A percentile compares a stretch with the other conserved stretches of the same genome.
Evolutionary conservation across 75 land plant genomes (phyloP).

Genomic region (Pinus tabuliformis): DNA sequence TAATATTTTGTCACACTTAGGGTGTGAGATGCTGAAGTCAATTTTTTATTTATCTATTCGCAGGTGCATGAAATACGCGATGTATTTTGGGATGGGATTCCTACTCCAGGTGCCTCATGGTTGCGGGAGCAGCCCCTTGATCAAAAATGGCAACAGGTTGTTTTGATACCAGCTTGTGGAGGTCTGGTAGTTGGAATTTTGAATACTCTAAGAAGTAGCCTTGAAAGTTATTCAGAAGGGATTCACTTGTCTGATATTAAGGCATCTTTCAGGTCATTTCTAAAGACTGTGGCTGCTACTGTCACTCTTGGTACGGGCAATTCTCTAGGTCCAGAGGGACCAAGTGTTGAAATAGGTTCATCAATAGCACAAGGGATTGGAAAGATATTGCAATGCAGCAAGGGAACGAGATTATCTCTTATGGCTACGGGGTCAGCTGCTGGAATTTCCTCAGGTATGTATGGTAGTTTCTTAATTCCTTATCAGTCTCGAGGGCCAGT

Average conservation of each 20-base stretch:
- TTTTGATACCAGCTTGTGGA: conserved; percentile 35
- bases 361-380: conserved; percentile 41
- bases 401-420: conserved; percentile 32
- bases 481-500: too few species aligned
- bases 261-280: conserved; percentile 22
- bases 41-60: not conserved
- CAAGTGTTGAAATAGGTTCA: conserved; percentile 47
- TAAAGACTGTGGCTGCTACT: conserved; percentile 36
- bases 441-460: conserved; percentile 45
- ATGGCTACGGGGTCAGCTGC: conserved; percentile 50
- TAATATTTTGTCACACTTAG: not conserved
- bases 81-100: conserved; percentile 35
- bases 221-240: conserved; percentile 12
- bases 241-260: conserved; percentile 18
- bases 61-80: conserved; percentile 46
- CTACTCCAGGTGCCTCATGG: conserved; percentile 34
- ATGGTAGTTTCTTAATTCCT: not conserved
- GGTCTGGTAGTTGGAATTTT: conserved; percentile 67
- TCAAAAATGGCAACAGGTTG: conserved; percentile 27
- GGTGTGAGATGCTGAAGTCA: not conserved
- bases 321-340: conserved; percentile 49
- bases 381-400: conserved; percentile 26
- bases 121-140: conserved; percentile 29
- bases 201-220: conserved; percentile 37
- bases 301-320: conserved; percentile 38